A percentile compares a stretch with the other conserved stretches of the same genome.
These are phyloP conservation scores for Diatrype stigma DNA, from an alignment of 2,329 filamentous ascomycete species.

Conservation along the genomic window DNA sequence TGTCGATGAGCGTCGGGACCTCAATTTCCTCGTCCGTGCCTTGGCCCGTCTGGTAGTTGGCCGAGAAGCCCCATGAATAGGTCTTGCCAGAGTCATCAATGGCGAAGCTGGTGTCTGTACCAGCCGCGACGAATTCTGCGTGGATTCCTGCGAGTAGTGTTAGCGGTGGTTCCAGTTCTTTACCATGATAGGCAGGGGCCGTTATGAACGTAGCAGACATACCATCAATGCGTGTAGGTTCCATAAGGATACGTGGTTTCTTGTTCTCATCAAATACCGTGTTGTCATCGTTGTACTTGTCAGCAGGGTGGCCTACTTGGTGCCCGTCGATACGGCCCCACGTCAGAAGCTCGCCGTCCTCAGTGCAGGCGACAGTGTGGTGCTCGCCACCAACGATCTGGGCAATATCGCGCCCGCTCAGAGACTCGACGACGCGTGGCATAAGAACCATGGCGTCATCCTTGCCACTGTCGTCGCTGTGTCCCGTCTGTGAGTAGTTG, in stretches of 20 bases:
- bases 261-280: slow-evolving; percentile 60
- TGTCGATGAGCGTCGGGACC: slow-evolving; percentile 45
- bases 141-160: slow-evolving; percentile 5
- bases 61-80: slow-evolving; percentile 77
- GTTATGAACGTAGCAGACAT: slow-evolving; percentile 2
- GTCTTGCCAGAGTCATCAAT: slow-evolving; percentile 67
- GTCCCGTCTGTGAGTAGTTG: slow-evolving; percentile 78
- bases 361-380: slow-evolving; percentile 65
- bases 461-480: slow-evolving; percentile 22
- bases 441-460: slow-evolving; percentile 41
- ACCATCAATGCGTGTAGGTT: slow-evolving; percentile 25
- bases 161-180: not conserved
- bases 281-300: slow-evolving; percentile 43
- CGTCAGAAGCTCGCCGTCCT: slow-evolving; percentile 52
- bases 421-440: slow-evolving; percentile 49
- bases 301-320: slow-evolving; percentile 54
- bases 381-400: slow-evolving; percentile 56
- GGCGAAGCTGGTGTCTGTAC: slow-evolving; percentile 70
- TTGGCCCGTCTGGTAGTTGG: slow-evolving; percentile 75
- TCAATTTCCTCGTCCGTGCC: slow-evolving; percentile 64
- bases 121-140: slow-evolving; percentile 48
- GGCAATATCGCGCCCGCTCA: slow-evolving; percentile 50
- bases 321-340: slow-evolving; percentile 56
- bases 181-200: not conserved
- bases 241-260: slow-evolving; percentile 60